Percentiles rank a stretch among this genome's conserved stretches.
Conservation (phyloP, 139 green algal genomes). For the Picochlorum sp. region DNA sequence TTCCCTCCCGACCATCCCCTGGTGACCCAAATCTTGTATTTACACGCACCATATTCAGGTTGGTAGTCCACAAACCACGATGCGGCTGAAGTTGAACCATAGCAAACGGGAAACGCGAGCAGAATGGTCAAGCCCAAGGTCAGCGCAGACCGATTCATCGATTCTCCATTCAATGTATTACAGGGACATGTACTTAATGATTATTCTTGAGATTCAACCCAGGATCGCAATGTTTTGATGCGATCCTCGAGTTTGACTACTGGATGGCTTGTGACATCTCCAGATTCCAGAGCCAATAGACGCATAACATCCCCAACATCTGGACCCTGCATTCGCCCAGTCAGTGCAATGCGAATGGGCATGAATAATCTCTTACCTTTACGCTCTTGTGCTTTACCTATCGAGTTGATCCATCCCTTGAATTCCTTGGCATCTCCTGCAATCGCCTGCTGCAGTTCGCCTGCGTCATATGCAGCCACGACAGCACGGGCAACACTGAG, state of each 20-base stretch:
- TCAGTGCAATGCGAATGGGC: constrained; percentile 88
- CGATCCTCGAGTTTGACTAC: constrained; percentile 52
- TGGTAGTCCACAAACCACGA: no score
- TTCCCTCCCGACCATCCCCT: no score
- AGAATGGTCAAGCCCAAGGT: no score
- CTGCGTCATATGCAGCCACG: constrained; percentile 63
- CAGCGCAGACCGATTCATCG: no score
- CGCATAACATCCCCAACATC: constrained; percentile 79
- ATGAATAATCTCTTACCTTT: constrained; percentile 99
- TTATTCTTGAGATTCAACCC: constrained; percentile 16
- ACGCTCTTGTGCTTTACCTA: constrained; percentile 89
- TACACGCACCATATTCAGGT: no score
- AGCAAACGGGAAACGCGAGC: no score
- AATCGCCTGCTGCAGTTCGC: constrained; percentile 65
- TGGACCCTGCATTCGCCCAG: constrained; percentile 70
- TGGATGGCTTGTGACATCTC: constrained; percentile 42
- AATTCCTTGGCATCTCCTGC: constrained; percentile 51
- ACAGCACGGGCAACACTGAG: constrained; percentile 60
- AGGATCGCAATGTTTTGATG: constrained; percentile 51
- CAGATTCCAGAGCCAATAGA: constrained; percentile 54
- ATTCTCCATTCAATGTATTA: neutral
- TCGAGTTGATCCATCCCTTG: constrained; percentile 80
- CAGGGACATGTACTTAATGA: constrained; percentile 6
- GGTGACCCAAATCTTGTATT: no score
- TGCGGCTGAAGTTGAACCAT: no score